Evolutionary conservation across 768 basidiomycete genomes (phyloP), one percentile per base, ranked within the genome.

Genomic region (Mycena venus): DNA sequence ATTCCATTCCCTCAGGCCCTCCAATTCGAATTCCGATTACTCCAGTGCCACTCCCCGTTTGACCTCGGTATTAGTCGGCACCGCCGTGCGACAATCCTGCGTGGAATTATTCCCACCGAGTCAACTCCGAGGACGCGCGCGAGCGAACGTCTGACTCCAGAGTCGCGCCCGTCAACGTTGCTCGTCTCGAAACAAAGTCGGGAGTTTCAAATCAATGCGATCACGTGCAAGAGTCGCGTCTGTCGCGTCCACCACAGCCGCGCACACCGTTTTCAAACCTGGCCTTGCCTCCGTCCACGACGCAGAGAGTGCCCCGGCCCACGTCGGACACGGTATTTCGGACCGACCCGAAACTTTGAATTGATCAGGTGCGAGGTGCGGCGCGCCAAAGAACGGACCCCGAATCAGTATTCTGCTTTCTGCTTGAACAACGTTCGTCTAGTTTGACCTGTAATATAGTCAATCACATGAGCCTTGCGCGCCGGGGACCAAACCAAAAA

Each of bases 1-100:
- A 14, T 44, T 25, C 58, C 58, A 32, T 31, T 58, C 29, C 55
- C 55, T 42, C 42, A 10, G n/a, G n/a, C n/a, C n/a, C n/a, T n/a
- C n/a, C n/a, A n/a, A n/a, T n/a, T n/a, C n/a, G n/a, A n/a, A n/a
- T n/a, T n/a, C n/a, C n/a, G n/a, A 12, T 58, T 34, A 32, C 31
- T 10, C 32, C 21, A 36, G 19, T 23, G n/a, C 21, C 32, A n/a
- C 34, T 36, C 58, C 31, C 36, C 58, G 32, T 38, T 51, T 21
- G 55, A 21, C 55, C 19, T 60, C 58, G 58, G 58, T 40, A 17
- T 25, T 21, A 25, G 58, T 60, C 58, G 58, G 58, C 58, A 38
- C 58, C 58, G 58, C 21, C 34, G 58, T 60, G 58, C 58, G 36
- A 60, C 58, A 60, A 60, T 60, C 36, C 14, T 15, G 56, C 58